Evolutionary conservation across 1,139 yeast species (phyloP).

Genomic region (Meyerozyma sp.): DNA sequence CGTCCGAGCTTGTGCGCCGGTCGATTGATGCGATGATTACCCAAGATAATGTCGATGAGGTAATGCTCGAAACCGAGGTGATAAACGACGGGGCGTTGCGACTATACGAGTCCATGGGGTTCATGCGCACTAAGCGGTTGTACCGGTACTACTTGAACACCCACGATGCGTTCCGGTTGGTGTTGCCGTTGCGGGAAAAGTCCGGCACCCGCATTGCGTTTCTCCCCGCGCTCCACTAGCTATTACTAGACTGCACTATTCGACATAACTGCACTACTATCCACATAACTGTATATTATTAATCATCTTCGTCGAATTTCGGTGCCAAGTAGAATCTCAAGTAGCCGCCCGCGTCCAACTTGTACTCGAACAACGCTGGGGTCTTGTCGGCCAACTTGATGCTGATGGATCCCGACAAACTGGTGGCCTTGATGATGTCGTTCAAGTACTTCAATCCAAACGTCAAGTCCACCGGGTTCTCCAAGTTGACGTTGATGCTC

Average conservation of each 20-base stretch:
- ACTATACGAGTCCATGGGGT: constrained; percentile 84
- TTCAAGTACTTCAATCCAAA: constrained; percentile 88
- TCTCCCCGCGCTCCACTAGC: constrained; percentile 17
- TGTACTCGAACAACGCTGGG: constrained; percentile 92
- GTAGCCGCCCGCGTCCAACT: constrained; percentile 83
- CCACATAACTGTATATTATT: constrained; percentile 11
- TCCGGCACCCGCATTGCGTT: constrained; percentile 29
- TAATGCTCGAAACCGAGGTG: constrained; percentile 88
- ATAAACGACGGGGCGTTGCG: constrained; percentile 70
- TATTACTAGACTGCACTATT: too few species aligned
- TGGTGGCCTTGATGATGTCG: constrained; percentile 88
- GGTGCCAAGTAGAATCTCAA: constrained; percentile 96
- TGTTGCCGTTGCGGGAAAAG: constrained; percentile 35
- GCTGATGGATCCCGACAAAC: constrained; percentile 71
- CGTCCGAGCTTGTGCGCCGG: constrained; percentile 59
- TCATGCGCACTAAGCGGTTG: constrained; percentile 73
- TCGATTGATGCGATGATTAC: constrained; percentile 64
- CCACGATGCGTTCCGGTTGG: constrained; percentile 85
- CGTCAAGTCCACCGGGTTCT: constrained; percentile 82
- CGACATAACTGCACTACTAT: too few species aligned
- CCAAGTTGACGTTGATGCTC: constrained; percentile 69
- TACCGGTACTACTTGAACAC: constrained; percentile 85
- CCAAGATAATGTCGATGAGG: constrained; percentile 68
- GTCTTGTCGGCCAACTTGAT: constrained; percentile 85
- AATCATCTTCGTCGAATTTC: constrained; percentile 88